Base-by-base conservation (phyloP, 2,329 filamentous ascomycete species). In the Fusarium armeniacum region DNA sequence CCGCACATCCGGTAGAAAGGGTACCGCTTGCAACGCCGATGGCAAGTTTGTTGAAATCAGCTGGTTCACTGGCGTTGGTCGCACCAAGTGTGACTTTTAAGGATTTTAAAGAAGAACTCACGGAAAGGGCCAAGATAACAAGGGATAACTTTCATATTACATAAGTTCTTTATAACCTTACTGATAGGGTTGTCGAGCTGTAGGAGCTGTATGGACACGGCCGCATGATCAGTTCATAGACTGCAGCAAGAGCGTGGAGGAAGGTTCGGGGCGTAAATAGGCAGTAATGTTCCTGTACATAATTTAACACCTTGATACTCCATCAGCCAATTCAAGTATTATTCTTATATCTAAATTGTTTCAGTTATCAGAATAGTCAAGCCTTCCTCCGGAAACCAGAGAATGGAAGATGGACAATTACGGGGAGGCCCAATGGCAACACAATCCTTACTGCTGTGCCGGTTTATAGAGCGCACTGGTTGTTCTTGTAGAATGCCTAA, bases 111-210 rank as follows among this genome's bases (percentile, higher is more conserved):
- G 10, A 38, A 38, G 18, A n/a, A 6, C 18, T 6, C n/a, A 10
- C 3, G 18, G 9, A n/a, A 38, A n/a, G 5, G 10, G 6, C 32
- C 6, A 15, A 6, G 7, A 6, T 11, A 18, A n/a, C 12, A 6
- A 2, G n/a, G 10, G 10, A n/a, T 2, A 4, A 38, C 0, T 38
- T 4, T 12, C 18, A 38, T 1, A 1, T 4, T 38, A n/a, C 35
- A 38, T 3, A 5, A 20, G 18, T 38, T 3, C 11, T 5, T 12
- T 5, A 12, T 20, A 0, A 6, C 11, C 18, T 11, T 18, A 11
- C 4, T 4, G 18, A 12, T 2, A 38, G 6, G 18, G 18, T n/a
- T 10, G 10, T 38, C 15, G 2, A 12, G 1, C 0, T 38, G 11
- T 13, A 7, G 11, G 5, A 13, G n/a, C n/a, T 2, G 11, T 2